Base-by-base conservation (phyloP, 805 yeast species). In the Ogataea ganodermae region DNA sequence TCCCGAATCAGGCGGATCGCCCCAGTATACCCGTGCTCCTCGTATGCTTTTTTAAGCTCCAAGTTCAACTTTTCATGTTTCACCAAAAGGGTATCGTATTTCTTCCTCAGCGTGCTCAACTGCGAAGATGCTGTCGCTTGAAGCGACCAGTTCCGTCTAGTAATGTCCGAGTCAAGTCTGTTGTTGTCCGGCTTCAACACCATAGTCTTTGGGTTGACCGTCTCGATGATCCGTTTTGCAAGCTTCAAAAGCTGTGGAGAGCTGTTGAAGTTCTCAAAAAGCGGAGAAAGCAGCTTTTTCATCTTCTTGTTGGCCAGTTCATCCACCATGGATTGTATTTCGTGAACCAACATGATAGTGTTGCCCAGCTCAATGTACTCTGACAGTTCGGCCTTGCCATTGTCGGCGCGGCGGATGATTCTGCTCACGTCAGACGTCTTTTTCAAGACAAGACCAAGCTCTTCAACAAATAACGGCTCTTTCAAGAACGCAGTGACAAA, bases 341-440 rank as follows among this genome's bases (percentile, higher is more conserved):
- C 64, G 6, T 62, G 62, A 10, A 66, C 35, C 8, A 53, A 36
- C 8, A 49, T 32, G 5, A 67, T 52, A 3, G 67, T 65, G 22
- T 51, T 50, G 3, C 71, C 57, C 2, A 68, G 44, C 20, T 62
- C 65, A 16, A 63, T 36, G 38, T 61, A 61, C 44, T 68, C 72
- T 13, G 50, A 36, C 14, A 58, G 50, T 7, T 63, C 69, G 1
- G 66, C 65, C 21, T 55, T 56, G 1, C 57, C 53, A 30, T 78
- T 80, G 23, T 81, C 79, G 35, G 74, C 70, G 35, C 83, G 70
- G 52, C 85, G 84, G 1, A 89, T 62, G 26, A 82, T 74, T 45
- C 89, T 69, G 10, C 76, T 73, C 20, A 88, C 68, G 62, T 86
- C 89, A 1, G 79, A 74, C 2, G 82, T 69, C 3, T 71, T 66